These are phyloP conservation scores for Pseudoturritis turrita DNA, from an alignment of 345 rosid species.

Conservation along the genomic window DNA sequence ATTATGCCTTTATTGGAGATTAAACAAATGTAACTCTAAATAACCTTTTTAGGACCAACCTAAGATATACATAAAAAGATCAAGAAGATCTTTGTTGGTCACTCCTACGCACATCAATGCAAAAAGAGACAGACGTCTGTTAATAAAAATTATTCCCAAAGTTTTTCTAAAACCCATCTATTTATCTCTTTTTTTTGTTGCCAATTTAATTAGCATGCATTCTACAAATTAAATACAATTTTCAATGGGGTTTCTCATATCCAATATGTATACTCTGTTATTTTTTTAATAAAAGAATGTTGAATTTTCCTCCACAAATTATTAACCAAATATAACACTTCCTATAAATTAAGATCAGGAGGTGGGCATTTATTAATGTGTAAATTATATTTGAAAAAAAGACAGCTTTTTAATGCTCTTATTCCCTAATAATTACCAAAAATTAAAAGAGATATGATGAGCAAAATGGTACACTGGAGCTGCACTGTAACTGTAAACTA, in stretches of 20 bases:
- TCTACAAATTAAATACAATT: neutral
- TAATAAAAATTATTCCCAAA: neutral
- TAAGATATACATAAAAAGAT: slow-evolving; percentile 33
- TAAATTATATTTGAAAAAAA: neutral
- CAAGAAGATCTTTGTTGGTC: slow-evolving; percentile 32
- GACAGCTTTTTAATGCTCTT: slow-evolving; percentile 22
- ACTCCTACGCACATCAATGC: slow-evolving; percentile 40
- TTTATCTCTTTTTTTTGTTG: neutral
- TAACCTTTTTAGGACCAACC: slow-evolving; percentile 35
- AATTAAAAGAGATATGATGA: slow-evolving; percentile 29
- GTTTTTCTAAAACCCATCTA: neutral
- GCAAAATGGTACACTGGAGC: slow-evolving; percentile 27
- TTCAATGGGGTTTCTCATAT: neutral
- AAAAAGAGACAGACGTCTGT: slow-evolving; percentile 1
- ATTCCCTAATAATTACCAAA: slow-evolving; percentile 34
- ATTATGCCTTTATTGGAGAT: slow-evolving; percentile 16
- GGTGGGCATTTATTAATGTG: slow-evolving; percentile 22
- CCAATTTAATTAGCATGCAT: neutral
- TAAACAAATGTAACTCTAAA: slow-evolving; percentile 23
- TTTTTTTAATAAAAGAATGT: neutral
- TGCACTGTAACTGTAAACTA: slow-evolving; percentile 28
- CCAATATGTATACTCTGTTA: neutral
- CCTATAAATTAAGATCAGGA: neutral
- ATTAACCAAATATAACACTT: neutral
- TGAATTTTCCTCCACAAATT: neutral